Conservation (phyloP, 441 rosid species). For the Populus hybrid region DNA sequence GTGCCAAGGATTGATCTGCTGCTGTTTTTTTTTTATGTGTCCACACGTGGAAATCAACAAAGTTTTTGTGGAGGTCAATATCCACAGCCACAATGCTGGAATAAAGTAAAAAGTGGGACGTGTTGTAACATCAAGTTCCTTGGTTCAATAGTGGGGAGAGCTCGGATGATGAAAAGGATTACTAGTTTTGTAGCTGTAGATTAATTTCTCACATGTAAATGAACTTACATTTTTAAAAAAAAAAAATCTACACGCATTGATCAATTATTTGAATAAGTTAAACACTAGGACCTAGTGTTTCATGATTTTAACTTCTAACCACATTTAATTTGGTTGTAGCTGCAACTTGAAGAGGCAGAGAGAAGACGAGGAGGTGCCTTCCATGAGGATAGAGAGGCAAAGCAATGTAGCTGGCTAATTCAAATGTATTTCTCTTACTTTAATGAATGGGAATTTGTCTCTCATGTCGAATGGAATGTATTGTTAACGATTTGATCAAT, state of each 20-base stretch:
- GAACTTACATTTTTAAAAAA: neutral
- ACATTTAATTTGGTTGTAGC: neutral
- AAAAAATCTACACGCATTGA: neutral
- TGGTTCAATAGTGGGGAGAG: constrained; percentile 8
- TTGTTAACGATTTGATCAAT: neutral
- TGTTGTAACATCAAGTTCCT: neutral
- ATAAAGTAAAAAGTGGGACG: neutral
- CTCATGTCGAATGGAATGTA: neutral
- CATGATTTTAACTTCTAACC: neutral
- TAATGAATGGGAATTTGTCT: no score
- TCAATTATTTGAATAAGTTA: neutral
- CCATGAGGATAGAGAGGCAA: neutral
- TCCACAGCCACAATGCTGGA: constrained; percentile 1
- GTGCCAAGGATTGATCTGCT: neutral
- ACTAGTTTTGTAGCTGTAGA: constrained; percentile 22
- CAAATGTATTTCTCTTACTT: neutral
- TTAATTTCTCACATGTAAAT: constrained; percentile 10
- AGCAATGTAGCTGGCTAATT: neutral
- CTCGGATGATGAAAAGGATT: constrained; percentile 10
- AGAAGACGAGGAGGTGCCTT: neutral
- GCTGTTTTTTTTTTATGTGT: constrained; percentile 1
- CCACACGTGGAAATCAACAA: neutral
- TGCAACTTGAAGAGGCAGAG: neutral
- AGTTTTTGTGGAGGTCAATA: neutral
- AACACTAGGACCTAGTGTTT: neutral